Evolutionary conservation across 2,329 filamentous ascomycete species (phyloP).

Genomic region (Chaetomium strumarium): DNA sequence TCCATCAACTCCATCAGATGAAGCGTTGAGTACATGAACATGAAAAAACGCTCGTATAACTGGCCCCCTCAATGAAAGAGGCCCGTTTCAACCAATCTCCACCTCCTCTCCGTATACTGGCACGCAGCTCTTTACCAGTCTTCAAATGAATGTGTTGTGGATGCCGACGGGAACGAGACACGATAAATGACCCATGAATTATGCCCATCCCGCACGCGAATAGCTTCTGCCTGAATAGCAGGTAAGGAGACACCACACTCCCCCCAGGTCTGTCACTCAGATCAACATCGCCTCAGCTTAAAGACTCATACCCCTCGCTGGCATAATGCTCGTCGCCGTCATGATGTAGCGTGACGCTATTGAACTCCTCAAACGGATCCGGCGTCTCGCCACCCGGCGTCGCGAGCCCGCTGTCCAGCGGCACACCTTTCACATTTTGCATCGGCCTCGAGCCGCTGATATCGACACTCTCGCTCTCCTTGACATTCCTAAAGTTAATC

Average conservation of each 20-base stretch:
- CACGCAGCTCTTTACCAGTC: no score
- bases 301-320: background rate
- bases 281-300: background rate
- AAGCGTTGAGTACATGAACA: conserved; percentile 5
- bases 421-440: conserved; percentile 62
- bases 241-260: background rate
- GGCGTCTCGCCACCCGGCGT: conserved; percentile 73
- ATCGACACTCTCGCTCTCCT: conserved; percentile 93
- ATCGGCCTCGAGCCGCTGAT: conserved; percentile 56
- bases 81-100: no score
- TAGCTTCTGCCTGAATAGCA: no score
- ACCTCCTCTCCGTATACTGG: no score
- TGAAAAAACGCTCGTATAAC: background rate
- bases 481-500: conserved; percentile 95
- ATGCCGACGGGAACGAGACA: no score
- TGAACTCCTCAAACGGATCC: conserved; percentile 98
- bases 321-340: conserved; percentile 70
- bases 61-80: no score
- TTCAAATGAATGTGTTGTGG: no score
- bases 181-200: no score
- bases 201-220: no score
- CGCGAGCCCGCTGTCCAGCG: conserved; percentile 75
- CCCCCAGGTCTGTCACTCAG: background rate
- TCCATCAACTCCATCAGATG: conserved; percentile 12
- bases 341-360: conserved; percentile 94